Conservation (phyloP, 495 filamentous ascomycete genomes). For the Ascobolus immersus region DNA sequence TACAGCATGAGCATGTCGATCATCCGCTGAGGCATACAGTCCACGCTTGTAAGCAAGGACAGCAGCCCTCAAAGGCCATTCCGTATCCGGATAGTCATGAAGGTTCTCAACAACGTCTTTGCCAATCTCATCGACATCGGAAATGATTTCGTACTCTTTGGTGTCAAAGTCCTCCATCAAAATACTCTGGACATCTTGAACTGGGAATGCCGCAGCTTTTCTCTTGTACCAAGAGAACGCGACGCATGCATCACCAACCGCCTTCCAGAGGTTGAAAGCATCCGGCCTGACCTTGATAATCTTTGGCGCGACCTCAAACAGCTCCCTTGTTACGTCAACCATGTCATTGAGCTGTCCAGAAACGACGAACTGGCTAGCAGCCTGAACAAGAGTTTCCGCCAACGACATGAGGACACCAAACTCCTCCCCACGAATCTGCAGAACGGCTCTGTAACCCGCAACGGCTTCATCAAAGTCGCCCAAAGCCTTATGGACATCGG, state of each 20-base stretch:
- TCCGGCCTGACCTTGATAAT: conserved; percentile 28
- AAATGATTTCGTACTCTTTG: conserved; percentile 32
- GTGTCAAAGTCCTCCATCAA: conserved; percentile 26
- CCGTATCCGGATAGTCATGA: conserved; percentile 21
- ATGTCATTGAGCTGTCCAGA: conserved; percentile 64
- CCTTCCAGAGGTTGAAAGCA: conserved; percentile 89
- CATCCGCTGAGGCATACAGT: conserved; percentile 42
- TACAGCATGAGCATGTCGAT: conserved; percentile 76
- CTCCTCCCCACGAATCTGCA: conserved; percentile 38
- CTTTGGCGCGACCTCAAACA: conserved; percentile 27
- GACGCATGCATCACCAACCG: conserved; percentile 66
- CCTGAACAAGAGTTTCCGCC: conserved; percentile 65
- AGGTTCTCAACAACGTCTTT: conserved; percentile 25
- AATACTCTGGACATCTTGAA: conserved; percentile 26
- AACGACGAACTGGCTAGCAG: conserved; percentile 47
- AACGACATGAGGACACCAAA: conserved; percentile 67
- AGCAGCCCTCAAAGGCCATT: conserved; percentile 12
- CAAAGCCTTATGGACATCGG: conserved; percentile 75
- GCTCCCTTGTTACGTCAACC: conserved; percentile 34
- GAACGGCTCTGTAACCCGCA: conserved; percentile 42
- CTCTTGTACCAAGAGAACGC: conserved; percentile 55
- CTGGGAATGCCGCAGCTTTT: conserved; percentile 32
- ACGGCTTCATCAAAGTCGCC: conserved; percentile 71
- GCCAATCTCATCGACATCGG: conserved; percentile 46
- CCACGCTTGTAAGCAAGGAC: conserved; percentile 75